phyloP scores from a whole-genome alignment of 1,139 yeast species.

The Meyerozyma smithsonii region DNA sequence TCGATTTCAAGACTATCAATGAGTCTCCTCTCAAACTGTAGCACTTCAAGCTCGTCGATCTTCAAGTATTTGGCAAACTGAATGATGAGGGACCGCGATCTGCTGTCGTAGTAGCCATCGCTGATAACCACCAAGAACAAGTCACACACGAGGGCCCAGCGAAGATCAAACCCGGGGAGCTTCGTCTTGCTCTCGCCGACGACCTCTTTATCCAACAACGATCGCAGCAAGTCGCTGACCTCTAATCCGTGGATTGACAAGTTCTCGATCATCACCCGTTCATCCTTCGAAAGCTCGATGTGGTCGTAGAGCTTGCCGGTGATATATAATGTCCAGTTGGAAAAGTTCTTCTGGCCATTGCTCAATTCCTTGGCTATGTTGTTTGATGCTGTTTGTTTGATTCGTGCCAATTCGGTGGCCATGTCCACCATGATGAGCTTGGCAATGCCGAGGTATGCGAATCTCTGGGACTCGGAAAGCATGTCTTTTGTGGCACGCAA shows the following conservation, averaged over 20 bases:
- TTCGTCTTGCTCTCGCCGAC: conserved; percentile 8
- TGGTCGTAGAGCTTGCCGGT: conserved; percentile 76
- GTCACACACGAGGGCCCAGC: conserved; percentile 94
- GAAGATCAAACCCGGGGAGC: conserved; percentile 58
- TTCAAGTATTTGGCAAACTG: conserved; percentile 60
- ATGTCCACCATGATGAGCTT: conserved; percentile 72
- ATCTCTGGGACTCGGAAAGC: conserved; percentile 78
- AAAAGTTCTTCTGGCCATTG: conserved; percentile 72
- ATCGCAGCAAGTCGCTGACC: conserved; percentile 62
- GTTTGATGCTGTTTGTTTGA: conserved; percentile 49
- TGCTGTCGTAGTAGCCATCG: conserved; percentile 84
- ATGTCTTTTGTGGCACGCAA: conserved; percentile 75
- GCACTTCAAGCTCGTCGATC: conserved; percentile 59
- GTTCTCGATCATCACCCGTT: conserved; percentile 82
- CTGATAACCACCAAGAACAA: conserved; percentile 72
- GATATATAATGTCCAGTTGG: conserved; percentile 78
- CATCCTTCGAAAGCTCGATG: conserved; percentile 67
- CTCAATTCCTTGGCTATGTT: conserved; percentile 58
- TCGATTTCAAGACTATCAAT: conserved; percentile 89
- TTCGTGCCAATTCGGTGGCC: conserved; percentile 71
- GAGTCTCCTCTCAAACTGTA: conserved; percentile 85
- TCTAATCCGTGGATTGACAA: conserved; percentile 80
- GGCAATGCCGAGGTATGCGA: conserved; percentile 87
- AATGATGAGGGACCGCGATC: conserved; percentile 74
- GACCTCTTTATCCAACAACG: conserved; percentile 28